Evolutionary conservation across 495 filamentous ascomycete species (phyloP).

Genomic region (Neurospora discreta): DNA sequence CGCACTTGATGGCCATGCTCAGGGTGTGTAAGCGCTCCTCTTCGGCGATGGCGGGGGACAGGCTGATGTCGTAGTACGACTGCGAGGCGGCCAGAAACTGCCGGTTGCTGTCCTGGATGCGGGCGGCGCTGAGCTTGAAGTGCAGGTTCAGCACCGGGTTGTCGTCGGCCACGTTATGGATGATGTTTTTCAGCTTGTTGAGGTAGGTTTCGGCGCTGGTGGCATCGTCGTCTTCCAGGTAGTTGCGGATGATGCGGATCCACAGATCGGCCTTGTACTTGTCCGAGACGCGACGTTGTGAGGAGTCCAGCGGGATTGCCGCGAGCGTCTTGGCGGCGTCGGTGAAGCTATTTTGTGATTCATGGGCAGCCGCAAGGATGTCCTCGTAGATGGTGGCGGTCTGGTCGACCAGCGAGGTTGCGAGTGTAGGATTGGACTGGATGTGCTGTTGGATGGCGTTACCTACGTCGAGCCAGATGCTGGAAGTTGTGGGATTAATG

Average conservation of each 20-base stretch:
- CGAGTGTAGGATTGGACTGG: conserved; percentile 30
- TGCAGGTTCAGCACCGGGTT: conserved; percentile 64
- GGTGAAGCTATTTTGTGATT: conserved; percentile 30
- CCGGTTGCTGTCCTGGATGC: conserved; percentile 82
- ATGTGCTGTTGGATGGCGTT: conserved; percentile 56
- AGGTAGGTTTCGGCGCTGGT: conserved; percentile 74
- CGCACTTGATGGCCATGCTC: conserved; percentile 81
- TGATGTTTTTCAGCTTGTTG: conserved; percentile 85
- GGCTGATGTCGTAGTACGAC: conserved; percentile 77
- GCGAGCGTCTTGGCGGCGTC: conserved; percentile 67
- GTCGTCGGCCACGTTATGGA: conserved; percentile 59
- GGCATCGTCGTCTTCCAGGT: conserved; percentile 89
- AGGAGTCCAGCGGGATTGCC: conserved; percentile 77
- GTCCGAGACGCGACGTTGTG: conserved; percentile 70
- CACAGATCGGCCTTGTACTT: conserved; percentile 70
- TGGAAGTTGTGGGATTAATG: conserved; percentile 8
- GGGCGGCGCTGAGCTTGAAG: conserved; percentile 83
- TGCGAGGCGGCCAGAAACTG: conserved; percentile 83
- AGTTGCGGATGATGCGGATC: conserved; percentile 90
- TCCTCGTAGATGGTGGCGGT: conserved; percentile 64
- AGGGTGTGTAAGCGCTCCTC: conserved; percentile 73
- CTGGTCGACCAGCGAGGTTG: conserved; percentile 70
- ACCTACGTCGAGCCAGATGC: conserved; percentile 59
- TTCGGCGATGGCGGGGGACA: conserved; percentile 65
- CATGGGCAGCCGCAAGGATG: conserved; percentile 66